Evolutionary conservation across 345 rosid genomes (phyloP).

Genomic region (Xanthoceras sorbifolium): DNA sequence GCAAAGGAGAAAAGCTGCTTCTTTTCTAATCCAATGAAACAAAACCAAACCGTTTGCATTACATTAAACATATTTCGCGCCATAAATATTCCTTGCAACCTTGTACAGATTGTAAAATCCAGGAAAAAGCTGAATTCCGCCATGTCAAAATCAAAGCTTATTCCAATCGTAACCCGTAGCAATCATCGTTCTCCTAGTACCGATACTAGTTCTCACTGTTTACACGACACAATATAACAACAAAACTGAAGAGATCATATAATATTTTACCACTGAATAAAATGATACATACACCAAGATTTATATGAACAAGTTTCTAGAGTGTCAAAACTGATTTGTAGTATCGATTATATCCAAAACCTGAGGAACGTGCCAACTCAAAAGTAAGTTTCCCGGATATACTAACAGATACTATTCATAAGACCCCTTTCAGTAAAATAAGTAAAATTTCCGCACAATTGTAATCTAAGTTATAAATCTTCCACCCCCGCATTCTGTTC

Average conservation of each 20-base stretch:
- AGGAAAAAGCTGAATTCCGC: too few species aligned
- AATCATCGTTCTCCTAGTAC: too few species aligned
- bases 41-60: too few species aligned
- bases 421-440: neutral
- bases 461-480: constrained; percentile 1
- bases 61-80: too few species aligned
- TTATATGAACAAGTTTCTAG: constrained; percentile 5
- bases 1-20: too few species aligned
- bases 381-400: neutral
- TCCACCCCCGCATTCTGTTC: constrained; percentile 19
- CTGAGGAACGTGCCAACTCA: neutral
- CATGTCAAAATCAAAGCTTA: too few species aligned
- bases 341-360: neutral
- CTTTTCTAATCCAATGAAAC: too few species aligned
- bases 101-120: too few species aligned
- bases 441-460: neutral
- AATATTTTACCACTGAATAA: neutral
- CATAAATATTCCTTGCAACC: too few species aligned
- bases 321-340: constrained; percentile 28
- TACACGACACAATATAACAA: neutral
- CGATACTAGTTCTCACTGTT: neutral
- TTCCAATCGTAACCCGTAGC: too few species aligned
- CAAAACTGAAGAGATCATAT: neutral
- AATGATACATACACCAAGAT: constrained; percentile 17
- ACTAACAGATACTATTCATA: neutral